phyloP scores from a whole-genome alignment of 441 rosid genomes.

The Geranium incanum region DNA sequence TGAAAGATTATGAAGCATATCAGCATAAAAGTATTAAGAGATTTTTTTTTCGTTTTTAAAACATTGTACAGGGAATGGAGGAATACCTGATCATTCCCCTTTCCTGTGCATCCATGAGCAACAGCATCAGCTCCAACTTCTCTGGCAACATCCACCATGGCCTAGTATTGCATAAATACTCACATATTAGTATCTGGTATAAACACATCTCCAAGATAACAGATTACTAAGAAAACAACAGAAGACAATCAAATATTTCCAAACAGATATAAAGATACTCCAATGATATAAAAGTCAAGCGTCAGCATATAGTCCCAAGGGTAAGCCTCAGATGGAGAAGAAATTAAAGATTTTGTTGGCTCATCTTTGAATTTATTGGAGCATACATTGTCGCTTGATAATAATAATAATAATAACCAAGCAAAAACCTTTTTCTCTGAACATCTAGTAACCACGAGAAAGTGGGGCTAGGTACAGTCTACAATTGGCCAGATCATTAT shows the following conservation, averaged over 20 bases:
- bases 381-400: not conserved
- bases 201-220: not conserved
- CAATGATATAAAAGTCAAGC: conserved; percentile 2
- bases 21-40: conserved; percentile 14
- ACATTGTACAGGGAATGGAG: not conserved
- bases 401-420: not conserved
- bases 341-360: not conserved
- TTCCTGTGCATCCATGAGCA: conserved; percentile 93
- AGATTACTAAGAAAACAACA: not conserved
- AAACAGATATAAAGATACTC: not conserved
- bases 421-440: not conserved
- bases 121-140: conserved; percentile 97
- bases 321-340: not conserved
- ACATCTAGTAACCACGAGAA: not conserved
- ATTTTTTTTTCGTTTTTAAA: not conserved
- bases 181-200: not conserved
- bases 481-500: not conserved
- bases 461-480: not conserved
- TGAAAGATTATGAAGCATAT: conserved; percentile 21
- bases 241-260: not conserved
- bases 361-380: not conserved
- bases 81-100: conserved; percentile 95
- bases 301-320: not conserved
- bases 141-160: conserved; percentile 93
- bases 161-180: conserved; percentile 37